Evolutionary conservation across 2,329 filamentous ascomycete genomes (phyloP), one percentile per base, ranked within the genome.

Genomic region (Venturia carpophila): DNA sequence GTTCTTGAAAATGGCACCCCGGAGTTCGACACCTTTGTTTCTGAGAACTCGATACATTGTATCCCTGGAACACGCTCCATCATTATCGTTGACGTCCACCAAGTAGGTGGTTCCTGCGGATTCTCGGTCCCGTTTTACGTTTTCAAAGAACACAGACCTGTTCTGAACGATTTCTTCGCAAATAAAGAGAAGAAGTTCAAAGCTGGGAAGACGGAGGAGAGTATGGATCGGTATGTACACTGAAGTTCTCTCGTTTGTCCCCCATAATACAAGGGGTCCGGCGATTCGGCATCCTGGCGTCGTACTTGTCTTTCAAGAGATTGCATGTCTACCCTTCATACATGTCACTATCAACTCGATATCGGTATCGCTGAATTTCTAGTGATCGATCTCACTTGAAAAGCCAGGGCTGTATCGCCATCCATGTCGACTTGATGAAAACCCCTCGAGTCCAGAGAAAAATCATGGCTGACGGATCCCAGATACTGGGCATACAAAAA

Each of bases 401-500:
- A n/a, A n/a, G n/a, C n/a, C n/a, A n/a, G n/a, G n/a, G n/a, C n/a
- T n/a, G n/a, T n/a, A n/a, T n/a, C n/a, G n/a, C n/a, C n/a, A n/a
- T 42, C 30, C 30, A 34, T 34, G 30, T 34, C 30, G 6, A 34
- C 30, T 34, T 34, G 30, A 34, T 34, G 30, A 34, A 34, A 34
- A 6, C 6, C 30, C 6, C 3, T 34, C 30, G 6, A 3, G 6
- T 43, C 42, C 21, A 19, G n/a, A 5, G 49, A 65, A 69, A 47
- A 70, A 37, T 21, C n/a, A 5, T 11, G 15, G 13, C 47, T 52
- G 13, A 52, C n/a, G 11, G 21, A 17, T 2, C 13, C 10, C 47
- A 76, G 75, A 39, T 79, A 79, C 66, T 79, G 78, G 78, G 77
- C 77, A 5, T 77, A 70, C 64, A 80, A 79, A 69, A 76, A 74